These are phyloP conservation scores for Neurospora sp. DNA, from an alignment of 495 filamentous ascomycete species.

Conservation along the genomic window DNA sequence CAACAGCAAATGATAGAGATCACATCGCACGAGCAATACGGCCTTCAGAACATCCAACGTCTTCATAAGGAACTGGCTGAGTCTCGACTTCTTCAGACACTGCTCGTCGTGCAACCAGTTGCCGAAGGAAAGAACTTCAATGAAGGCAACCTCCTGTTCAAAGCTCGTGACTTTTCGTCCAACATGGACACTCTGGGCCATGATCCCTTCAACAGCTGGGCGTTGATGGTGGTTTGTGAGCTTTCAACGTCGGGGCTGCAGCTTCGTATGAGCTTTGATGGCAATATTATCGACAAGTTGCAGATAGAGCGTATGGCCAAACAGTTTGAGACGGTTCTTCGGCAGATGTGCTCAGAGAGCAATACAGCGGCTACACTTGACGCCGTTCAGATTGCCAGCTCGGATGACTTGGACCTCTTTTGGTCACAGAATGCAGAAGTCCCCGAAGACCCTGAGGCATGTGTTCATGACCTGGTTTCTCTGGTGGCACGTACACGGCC, in stretches of 20 bases:
- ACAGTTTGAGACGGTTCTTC: background rate
- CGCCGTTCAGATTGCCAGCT: background rate
- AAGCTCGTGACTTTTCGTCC: background rate
- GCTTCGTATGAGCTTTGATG: background rate
- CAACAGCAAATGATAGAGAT: background rate
- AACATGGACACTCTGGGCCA: background rate
- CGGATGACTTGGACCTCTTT: background rate
- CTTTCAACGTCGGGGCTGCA: background rate
- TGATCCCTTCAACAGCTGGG: background rate
- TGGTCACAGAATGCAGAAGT: background rate
- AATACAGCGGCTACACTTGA: background rate
- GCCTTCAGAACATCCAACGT: background rate
- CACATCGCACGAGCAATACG: background rate
- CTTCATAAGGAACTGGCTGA: background rate
- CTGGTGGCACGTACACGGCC: constrained; percentile 45
- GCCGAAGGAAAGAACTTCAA: background rate
- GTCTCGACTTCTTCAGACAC: background rate
- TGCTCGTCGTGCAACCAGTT: background rate
- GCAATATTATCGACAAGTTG: background rate
- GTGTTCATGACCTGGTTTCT: constrained; percentile 37
- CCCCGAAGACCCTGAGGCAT: background rate
- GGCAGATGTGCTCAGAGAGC: background rate
- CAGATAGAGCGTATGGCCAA: background rate
- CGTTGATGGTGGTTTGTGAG: constrained; percentile 27
- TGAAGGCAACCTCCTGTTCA: background rate